phyloP scores from a whole-genome alignment of 176 grass and related monocot genomes.

The Thinopyrum elongatum region DNA sequence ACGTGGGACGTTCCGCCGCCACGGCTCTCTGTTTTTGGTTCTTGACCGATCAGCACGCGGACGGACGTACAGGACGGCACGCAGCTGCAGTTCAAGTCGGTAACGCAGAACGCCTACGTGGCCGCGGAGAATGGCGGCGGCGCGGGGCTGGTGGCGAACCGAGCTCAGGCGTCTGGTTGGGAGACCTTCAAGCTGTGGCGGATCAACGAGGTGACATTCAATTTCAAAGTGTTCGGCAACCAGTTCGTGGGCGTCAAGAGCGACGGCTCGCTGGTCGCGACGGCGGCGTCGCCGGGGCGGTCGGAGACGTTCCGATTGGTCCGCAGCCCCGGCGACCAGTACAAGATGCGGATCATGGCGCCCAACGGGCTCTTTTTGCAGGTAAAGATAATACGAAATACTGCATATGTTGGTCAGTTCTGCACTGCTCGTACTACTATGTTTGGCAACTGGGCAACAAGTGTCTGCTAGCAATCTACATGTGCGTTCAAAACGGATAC shows the following conservation, averaged over 20 bases:
- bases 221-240: slow-evolving; percentile 30
- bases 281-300: slow-evolving; percentile 19
- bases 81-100: slow-evolving; percentile 68
- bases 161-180: slow-evolving; percentile 42
- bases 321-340: not conserved
- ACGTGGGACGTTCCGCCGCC: no score
- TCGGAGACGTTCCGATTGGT: slow-evolving; percentile 57
- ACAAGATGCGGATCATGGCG: slow-evolving; percentile 49
- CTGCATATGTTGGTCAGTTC: no score
- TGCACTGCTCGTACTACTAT: no score
- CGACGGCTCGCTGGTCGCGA: slow-evolving; percentile 27
- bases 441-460: no score
- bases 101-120: slow-evolving; percentile 40
- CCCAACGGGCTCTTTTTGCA: slow-evolving; percentile 62
- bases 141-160: slow-evolving; percentile 43
- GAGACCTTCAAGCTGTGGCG: slow-evolving; percentile 89
- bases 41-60: no score
- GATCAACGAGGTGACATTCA: slow-evolving; percentile 47
- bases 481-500: not conserved
- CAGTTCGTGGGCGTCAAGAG: slow-evolving; percentile 51
- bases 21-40: not conserved
- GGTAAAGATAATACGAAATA: slow-evolving; percentile 18
- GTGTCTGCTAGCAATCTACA: no score
- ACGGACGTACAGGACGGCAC: not conserved
- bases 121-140: slow-evolving; percentile 59